These are phyloP conservation scores for Coleophoma cylindrospora DNA, from an alignment of 2,329 filamentous ascomycete species.

Conservation along the genomic window DNA sequence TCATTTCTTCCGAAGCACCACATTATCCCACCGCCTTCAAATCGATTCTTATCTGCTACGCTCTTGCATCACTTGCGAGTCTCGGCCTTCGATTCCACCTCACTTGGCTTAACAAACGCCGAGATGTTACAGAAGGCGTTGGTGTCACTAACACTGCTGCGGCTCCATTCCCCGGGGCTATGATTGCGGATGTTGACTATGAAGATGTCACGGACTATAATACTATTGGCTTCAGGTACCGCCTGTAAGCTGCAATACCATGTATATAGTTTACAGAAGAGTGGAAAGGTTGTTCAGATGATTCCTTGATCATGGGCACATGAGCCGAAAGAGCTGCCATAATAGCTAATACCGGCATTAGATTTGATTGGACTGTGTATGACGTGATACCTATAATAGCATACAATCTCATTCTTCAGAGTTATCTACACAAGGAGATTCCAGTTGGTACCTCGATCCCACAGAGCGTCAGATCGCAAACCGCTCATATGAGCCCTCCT, in stretches of 20 bases:
- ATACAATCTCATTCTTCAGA: too few relatives aligned
- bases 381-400: too few relatives aligned
- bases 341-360: too few relatives aligned
- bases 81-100: constrained; percentile 18
- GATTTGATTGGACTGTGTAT: too few relatives aligned
- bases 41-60: constrained; percentile 20
- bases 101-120: constrained; percentile 17
- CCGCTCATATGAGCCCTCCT: neutral
- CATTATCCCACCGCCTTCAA: constrained; percentile 21
- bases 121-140: constrained; percentile 38
- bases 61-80: constrained; percentile 9
- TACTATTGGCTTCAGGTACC: constrained; percentile 53
- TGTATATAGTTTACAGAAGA: too few relatives aligned
- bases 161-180: constrained; percentile 23
- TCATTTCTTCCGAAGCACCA: constrained; percentile 7
- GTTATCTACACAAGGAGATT: too few relatives aligned
- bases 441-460: too few relatives aligned
- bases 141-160: constrained; percentile 36
- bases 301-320: too few relatives aligned
- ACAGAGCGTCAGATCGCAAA: neutral
- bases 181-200: constrained; percentile 38
- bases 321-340: too few relatives aligned
- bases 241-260: constrained; percentile 28
- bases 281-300: too few relatives aligned
- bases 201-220: constrained; percentile 58